These are phyloP conservation scores for apple (Malus domestica) DNA, from an alignment of 306 rosid genomes.

Conservation along the genomic window DNA sequence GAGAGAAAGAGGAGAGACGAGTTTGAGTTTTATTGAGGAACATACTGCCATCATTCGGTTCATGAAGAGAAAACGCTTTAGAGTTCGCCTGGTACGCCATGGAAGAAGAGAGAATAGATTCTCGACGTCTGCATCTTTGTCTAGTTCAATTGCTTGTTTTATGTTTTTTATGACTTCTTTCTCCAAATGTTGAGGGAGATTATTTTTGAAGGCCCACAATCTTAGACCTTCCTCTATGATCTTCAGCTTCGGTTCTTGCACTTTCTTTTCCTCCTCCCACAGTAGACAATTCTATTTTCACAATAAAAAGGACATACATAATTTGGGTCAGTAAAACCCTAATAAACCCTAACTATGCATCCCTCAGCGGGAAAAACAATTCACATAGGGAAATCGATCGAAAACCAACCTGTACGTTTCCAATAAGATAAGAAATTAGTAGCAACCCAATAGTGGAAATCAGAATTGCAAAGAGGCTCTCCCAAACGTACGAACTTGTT, in stretches of 20 bases:
- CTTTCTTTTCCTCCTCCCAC: too few relatives aligned
- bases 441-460: neutral
- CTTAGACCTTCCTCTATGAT: neutral
- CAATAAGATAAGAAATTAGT: constrained; percentile 11
- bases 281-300: neutral
- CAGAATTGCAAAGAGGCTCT: neutral
- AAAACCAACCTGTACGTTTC: constrained; percentile 14
- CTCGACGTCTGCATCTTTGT: neutral
- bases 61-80: neutral
- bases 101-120: neutral
- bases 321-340: too few relatives aligned
- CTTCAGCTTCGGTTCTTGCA: neutral
- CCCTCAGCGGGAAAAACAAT: neutral
- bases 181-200: neutral
- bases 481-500: neutral
- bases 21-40: neutral
- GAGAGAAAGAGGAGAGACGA: neutral
- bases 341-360: too few relatives aligned
- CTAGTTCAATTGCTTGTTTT: neutral
- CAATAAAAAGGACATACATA: neutral
- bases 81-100: neutral
- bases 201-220: neutral
- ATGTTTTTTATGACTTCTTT: neutral
- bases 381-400: neutral
- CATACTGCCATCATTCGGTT: neutral